Base-by-base conservation (phyloP, 768 basidiomycete species). In the Kondoa subrosea region DNA sequence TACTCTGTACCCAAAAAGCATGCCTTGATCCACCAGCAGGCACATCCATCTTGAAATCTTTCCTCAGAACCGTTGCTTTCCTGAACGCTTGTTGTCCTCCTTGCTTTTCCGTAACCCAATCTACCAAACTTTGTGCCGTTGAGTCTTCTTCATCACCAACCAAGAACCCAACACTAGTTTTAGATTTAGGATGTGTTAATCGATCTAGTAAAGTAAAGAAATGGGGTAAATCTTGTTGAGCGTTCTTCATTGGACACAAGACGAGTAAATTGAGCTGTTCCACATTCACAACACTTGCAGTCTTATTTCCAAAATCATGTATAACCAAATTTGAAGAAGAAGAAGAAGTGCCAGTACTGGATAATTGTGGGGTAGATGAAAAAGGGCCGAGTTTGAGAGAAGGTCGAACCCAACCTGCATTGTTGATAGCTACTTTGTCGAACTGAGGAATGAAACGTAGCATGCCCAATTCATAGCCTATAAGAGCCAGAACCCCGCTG, bases 121-220 rank as follows among this genome's bases (percentile, higher is more conserved):
- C 21, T 1, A 33, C 33, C 4, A 71, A 57, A 17, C 56, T 65
- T 12, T 64, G 34, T n/a, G 64, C 70, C 16, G 70, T 68, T 33
- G 59, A 40, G 59, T 71, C 70, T 31, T 66, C 65, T 34, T 68
- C 67, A 34, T 71, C 70, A 15, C 67, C 67, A 1, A 71, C 67
- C 16, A 71, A 30, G 65, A 71, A 71, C n/a, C 70, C 70, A 1
- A 71, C 64, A 14, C 57, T 56, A 8, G 70, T 71, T 59, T 71
- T 71, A 0, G 30, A 17, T 15, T 26, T n/a, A 21, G 67, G 67
- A 34, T 71, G 70, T 2, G 50, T 26, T 30, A 71, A 26, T 1
- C 29, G 17, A 56, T 71, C 67, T 57, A 71, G 40, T 25, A 62
- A 4, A 29, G n/a, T 15, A 56, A 71, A 71, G 64, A 66, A 50